phyloP scores from a whole-genome alignment of 2,329 filamentous ascomycete genomes.

The Pseudogymnoascus sp. region DNA sequence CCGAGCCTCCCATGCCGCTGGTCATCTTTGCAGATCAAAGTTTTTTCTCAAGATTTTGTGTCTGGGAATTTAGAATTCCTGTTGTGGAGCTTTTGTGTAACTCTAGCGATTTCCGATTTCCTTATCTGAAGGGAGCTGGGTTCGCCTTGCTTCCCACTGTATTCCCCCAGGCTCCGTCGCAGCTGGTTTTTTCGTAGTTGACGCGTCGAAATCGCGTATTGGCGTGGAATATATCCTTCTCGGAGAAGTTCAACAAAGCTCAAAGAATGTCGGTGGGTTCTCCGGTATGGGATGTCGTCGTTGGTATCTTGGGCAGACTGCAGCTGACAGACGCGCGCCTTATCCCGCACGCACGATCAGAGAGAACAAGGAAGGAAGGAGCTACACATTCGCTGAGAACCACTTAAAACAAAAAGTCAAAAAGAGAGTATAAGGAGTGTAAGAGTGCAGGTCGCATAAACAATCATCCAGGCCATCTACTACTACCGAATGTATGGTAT shows the following conservation, averaged over 20 bases:
- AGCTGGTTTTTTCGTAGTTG: not conserved
- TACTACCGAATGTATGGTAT: not conserved
- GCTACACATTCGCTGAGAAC: not conserved
- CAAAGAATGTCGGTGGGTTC: not conserved
- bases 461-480: not conserved
- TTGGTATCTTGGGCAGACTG: not conserved
- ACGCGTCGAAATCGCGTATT: constrained; percentile 2
- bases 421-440: not conserved
- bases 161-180: not conserved
- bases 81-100: constrained; percentile 4
- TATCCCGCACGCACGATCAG: not conserved
- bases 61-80: not conserved
- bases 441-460: not conserved
- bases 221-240: not conserved
- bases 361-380: constrained; percentile 1
- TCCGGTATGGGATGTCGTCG: not conserved
- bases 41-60: not conserved
- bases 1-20: constrained; percentile 39
- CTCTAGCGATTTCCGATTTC: not conserved
- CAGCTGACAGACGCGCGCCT: not conserved
- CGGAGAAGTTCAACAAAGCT: not conserved
- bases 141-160: not conserved
- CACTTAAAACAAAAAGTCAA: not conserved
- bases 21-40: constrained; percentile 21
- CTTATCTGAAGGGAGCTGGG: constrained; percentile 1